Percentiles rank a stretch among this genome's conserved stretches.
These are phyloP conservation scores for Cystobasidium pallidum DNA, from an alignment of 1,284 basidiomycete species.

Conservation along the genomic window DNA sequence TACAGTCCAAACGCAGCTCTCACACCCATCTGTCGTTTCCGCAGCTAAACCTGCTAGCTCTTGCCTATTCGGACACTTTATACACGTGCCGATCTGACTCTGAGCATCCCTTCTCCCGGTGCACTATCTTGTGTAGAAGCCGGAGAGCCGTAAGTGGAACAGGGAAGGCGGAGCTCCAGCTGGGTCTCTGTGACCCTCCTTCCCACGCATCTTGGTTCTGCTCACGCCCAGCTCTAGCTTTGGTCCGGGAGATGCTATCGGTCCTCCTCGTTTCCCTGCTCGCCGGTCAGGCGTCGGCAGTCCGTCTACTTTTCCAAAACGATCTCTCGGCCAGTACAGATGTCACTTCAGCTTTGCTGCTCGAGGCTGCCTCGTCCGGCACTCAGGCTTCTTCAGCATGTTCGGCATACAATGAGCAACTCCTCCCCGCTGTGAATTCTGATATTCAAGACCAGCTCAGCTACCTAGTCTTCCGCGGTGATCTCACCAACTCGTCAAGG, in stretches of 20 bases:
- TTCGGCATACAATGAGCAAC: slow-evolving; percentile 47
- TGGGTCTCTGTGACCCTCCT: neutral
- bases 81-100: slow-evolving; percentile 18
- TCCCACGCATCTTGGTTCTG: neutral
- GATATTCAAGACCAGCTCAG: slow-evolving; percentile 43
- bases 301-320: slow-evolving; percentile 51
- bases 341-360: slow-evolving; percentile 47
- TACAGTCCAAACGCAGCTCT: neutral
- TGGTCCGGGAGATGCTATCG: neutral
- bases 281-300: slow-evolving; percentile 8
- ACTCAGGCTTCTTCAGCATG: slow-evolving; percentile 47
- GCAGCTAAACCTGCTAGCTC: neutral
- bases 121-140: neutral
- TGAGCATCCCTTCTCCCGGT: neutral
- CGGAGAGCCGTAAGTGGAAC: slow-evolving; percentile 8
- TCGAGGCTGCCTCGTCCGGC: slow-evolving; percentile 45
- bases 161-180: neutral
- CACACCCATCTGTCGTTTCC: neutral
- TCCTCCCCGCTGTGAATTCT: slow-evolving; percentile 43
- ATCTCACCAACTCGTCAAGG: slow-evolving; percentile 30
- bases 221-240: neutral
- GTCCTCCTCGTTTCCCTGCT: slow-evolving; percentile 9
- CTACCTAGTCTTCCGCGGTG: slow-evolving; percentile 40
- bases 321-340: slow-evolving; percentile 49
- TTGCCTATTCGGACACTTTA: slow-evolving; percentile 14